Evolutionary conservation across 2,329 filamentous ascomycete genomes (phyloP), one percentile per base, ranked within the genome.

Genomic region (Ilyonectria robusta): DNA sequence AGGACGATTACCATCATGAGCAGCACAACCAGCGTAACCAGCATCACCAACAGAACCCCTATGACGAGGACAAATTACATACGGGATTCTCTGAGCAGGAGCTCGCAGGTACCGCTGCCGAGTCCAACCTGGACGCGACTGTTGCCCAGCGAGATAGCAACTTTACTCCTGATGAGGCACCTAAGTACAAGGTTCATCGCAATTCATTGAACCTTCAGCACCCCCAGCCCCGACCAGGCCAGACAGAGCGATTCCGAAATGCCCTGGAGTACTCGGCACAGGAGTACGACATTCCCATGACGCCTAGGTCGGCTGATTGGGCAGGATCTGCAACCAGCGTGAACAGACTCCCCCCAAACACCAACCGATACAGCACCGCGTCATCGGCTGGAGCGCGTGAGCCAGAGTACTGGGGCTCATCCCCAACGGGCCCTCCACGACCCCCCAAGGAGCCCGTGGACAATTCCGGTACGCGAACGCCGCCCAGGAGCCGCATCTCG

Each of bases 151-250:
- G 73, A 6, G 84, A 87, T 47, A 84, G 86, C 2, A 88, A 88
- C 65, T 85, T 87, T 75, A 86, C 86, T 5, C 77, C 80, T 0
- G 91, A 89, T 72, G 92, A 95, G 75, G 92, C 94, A 72, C 92
- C 93, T 53, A 95, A 95, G 79, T 95, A 95, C 80, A 91, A 92
- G 79, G 92, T 92, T 62, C 92, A 95, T 78, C 91, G 93, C 72
- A 93, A 95, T 81, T 94, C 92, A 29, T 79, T 95, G 62, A 94
- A 94, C 75, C 83, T 95, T 44, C 90, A 94, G 77, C 93, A 95
- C 79, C 93, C 93, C 6, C 93, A 95, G 78, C 93, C 93, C 9
- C 86, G 92, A 31, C 90, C 88, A 19, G 93, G 93, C 0, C 90
- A 93, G 62, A 93, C 91, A 1, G 89, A 92, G 77, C 90, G 91